Percentiles rank a stretch among this genome's conserved stretches.
phyloP scores from a whole-genome alignment of 139 green algal genomes.

The Closterium sp. region DNA sequence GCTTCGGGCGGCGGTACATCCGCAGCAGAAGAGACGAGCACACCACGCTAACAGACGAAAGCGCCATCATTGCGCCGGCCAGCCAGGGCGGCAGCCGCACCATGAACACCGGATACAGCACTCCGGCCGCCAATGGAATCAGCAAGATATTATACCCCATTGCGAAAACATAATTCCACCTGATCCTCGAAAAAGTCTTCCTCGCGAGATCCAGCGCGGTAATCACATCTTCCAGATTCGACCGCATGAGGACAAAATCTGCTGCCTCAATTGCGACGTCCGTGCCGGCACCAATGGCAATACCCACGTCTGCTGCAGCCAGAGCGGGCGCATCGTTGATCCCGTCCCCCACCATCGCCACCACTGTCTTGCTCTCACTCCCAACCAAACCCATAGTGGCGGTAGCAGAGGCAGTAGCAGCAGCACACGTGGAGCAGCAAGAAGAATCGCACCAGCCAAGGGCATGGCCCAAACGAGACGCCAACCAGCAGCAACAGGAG shows the following conservation, averaged over 20 bases:
- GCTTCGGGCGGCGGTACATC: slow-evolving; percentile 66
- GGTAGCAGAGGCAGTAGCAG: neutral
- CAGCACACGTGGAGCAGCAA: neutral
- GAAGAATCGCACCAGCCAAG: neutral
- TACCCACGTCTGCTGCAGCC: slow-evolving; percentile 88
- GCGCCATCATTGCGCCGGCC: slow-evolving; percentile 86
- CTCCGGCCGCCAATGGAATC: slow-evolving; percentile 78
- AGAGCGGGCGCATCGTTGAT: slow-evolving; percentile 96
- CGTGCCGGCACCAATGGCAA: slow-evolving; percentile 84
- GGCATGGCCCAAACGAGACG: neutral
- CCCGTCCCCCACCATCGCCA: slow-evolving; percentile 98
- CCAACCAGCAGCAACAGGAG: neutral
- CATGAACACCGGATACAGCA: slow-evolving; percentile 68
- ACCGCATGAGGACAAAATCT: slow-evolving; percentile 90
- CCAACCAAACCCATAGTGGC: neutral
- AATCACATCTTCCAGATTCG: slow-evolving; percentile 85
- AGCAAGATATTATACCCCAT: slow-evolving; percentile 92
- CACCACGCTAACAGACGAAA: slow-evolving; percentile 84
- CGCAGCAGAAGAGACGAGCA: slow-evolving; percentile 76
- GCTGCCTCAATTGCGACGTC: slow-evolving; percentile 81
- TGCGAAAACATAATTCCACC: slow-evolving; percentile 90
- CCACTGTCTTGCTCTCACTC: slow-evolving; percentile 37
- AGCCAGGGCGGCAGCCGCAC: slow-evolving; percentile 90
- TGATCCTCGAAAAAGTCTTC: slow-evolving; percentile 81
- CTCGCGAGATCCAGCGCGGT: slow-evolving; percentile 82